Base-by-base conservation (phyloP, 2,329 filamentous ascomycete species). In the Passalora sequoiae region DNA sequence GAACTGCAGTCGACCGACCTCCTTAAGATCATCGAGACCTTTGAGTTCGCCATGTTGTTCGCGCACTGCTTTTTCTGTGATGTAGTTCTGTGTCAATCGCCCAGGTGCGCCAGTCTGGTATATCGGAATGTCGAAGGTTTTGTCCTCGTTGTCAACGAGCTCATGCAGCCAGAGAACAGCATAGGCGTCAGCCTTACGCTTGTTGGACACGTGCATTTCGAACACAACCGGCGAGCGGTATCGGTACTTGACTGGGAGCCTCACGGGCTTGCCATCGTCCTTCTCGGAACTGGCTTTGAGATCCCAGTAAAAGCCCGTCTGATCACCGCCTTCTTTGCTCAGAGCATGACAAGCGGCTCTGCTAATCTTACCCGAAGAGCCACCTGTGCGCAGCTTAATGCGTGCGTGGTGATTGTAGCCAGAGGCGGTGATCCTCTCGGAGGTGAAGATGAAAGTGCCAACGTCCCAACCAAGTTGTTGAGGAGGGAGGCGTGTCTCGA, bases 381-480 rank as follows among this genome's bases (percentile, higher is more conserved):
- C 91, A 40, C 89, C 89, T 6, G 91, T 97, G 25, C 89, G 78
- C 55, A 94, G 66, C 56, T 79, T 81, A 31, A 97, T 70, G 65
- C 88, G 89, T 31, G 78, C 68, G 28, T 74, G 66, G 4, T 80
- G 76, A 1, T 73, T 69, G 57, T 84, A 89, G 36, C 74, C 75
- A 10, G 74, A 68, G 0, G 84, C 80, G 0, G 76, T 75, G 35
- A 97, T 81, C 12, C 73, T 75, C 37, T 87, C 75, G 0, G 83
- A 87, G 0, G 77, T 69, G 61, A 97, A 94, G 60, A 95, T 84
- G 60, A 97, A 95, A 0, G 91, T 95, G 25, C 92, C 92, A 31
- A 97, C 86, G 48, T 96, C 88, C 86, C 91, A 97, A 7, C 91
- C 89, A 4, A 96, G 76, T 66, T 95, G 84, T 29, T 81, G 71